Evolutionary conservation across 2,329 filamentous ascomycete genomes (phyloP), one percentile per base, ranked within the genome.

Genomic region (Diplodia mutila): DNA sequence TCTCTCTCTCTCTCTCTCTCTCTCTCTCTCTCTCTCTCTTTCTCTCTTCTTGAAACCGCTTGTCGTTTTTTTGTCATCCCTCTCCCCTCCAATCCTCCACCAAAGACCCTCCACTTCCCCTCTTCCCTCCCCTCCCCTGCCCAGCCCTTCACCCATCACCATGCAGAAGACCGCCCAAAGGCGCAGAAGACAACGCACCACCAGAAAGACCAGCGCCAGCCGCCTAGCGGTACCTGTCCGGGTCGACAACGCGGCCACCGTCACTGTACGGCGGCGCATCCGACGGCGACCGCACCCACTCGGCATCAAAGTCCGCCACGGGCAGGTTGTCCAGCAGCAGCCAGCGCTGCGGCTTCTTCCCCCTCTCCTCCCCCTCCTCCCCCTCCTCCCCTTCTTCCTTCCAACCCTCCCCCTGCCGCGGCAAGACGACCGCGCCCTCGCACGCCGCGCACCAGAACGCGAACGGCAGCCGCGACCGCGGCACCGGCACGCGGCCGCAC

Each of bases 401-500:
- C 57, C 57, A 61, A 18, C 39, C 16, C 34, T 12, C 6, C 8
- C n/a, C 39, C 16, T n/a, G 18, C 7, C 39, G 39, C 27, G 46
- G 18, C 23, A 61, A 16, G 8, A 61, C 42, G 1, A 39, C 25
- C 3, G 32, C 8, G 1, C 29, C 4, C 57, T 48, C 23, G 27
- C 57, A 61, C 8, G 25, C 57, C 8, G 25, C 57, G 57, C 57
- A 61, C 57, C 57, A 61, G 27, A 61, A 61, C 8, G 57, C 57
- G n/a, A 49, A 61, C 25, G 57, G 57, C 39, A 1, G 8, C 39
- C 18, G 18, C 0, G 6, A 4, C 18, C 57, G 39, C 25, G 25
- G 23, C 25, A 61, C 37, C 11, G 57, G 57, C 9, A 21, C 23
- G 25, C 57, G 25, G 1, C 25, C 42, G 57, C 57, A 61, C 23